A percentile compares a stretch with the other conserved stretches of the same genome.
Evolutionary conservation across 352 stramenopile species (phyloP).

Genomic region (Albugo candida): DNA sequence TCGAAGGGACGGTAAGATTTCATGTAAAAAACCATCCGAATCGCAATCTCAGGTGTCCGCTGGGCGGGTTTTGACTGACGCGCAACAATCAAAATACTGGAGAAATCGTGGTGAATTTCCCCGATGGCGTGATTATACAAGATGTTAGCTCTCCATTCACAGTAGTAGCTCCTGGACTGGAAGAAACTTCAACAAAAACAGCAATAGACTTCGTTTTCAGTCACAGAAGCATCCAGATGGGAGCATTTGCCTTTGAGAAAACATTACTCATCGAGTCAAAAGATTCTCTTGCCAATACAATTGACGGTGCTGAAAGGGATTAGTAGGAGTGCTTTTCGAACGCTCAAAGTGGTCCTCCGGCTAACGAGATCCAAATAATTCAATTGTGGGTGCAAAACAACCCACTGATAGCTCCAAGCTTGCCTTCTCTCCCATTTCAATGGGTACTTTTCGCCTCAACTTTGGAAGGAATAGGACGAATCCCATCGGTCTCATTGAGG

Average conservation of each 20-base stretch:
- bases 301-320: too few relatives aligned
- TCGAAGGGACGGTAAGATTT: constrained; percentile 42
- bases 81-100: constrained; percentile 16
- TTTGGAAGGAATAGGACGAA: constrained; percentile 42
- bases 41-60: too few relatives aligned
- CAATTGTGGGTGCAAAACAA: constrained; percentile 53
- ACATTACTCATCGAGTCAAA: constrained; percentile 86
- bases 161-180: too few relatives aligned
- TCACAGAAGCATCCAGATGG: too few relatives aligned
- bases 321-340: constrained; percentile 34
- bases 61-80: too few relatives aligned
- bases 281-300: constrained; percentile 80
- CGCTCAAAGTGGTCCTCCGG: constrained; percentile 23
- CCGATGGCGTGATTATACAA: constrained; percentile 11
- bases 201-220: too few relatives aligned
- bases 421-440: too few relatives aligned
- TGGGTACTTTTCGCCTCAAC: constrained; percentile 54
- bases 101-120: constrained; percentile 16
- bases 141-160: constrained; percentile 33
- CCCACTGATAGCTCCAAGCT: too few relatives aligned
- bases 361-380: constrained; percentile 84
- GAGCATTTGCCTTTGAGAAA: constrained; percentile 36
- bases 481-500: constrained; percentile 38
- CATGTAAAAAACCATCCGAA: too few relatives aligned
- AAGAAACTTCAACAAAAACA: too few relatives aligned